Conservation (phyloP, 306 rosid species). For the Medicago arabica region DNA sequence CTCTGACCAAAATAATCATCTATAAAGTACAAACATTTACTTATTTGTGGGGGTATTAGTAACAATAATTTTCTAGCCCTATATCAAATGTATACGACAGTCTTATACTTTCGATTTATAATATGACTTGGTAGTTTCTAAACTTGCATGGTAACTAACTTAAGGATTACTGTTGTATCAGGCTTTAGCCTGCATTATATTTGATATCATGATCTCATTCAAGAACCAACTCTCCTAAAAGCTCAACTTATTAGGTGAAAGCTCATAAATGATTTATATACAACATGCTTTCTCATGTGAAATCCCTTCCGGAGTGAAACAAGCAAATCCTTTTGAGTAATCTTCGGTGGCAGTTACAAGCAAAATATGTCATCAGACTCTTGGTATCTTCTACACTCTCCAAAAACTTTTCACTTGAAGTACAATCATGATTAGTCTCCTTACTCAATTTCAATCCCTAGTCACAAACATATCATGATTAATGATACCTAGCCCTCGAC, state of each 20-base stretch:
- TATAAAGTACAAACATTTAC: not conserved
- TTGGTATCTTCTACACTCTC: conserved; percentile 33
- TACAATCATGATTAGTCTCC: conserved; percentile 24
- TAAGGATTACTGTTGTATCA: conserved; percentile 10
- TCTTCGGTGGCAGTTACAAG: not conserved
- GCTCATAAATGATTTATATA: not conserved
- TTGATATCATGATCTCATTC: not conserved
- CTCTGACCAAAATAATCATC: conserved; percentile 6
- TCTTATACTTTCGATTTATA: conserved; percentile 25
- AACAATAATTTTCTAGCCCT: conserved; percentile 18
- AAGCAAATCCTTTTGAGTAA: not conserved
- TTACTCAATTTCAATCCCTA: conserved; percentile 16
- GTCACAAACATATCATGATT: conserved; percentile 23
- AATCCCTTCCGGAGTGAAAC: not conserved
- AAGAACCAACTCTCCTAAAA: conserved; percentile 2
- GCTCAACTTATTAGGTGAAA: not conserved
- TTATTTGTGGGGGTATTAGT: conserved; percentile 6
- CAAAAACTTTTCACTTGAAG: conserved; percentile 21
- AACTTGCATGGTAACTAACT: conserved; percentile 23
- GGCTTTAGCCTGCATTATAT: conserved; percentile 19
- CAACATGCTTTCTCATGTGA: not conserved
- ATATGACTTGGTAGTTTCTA: not conserved
- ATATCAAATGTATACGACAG: not conserved
- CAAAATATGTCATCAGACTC: conserved; percentile 16
- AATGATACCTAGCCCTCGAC: not conserved